Base-by-base conservation (phyloP, 176 grass and related monocot genomes). In the Aegilops sharonensis region DNA sequence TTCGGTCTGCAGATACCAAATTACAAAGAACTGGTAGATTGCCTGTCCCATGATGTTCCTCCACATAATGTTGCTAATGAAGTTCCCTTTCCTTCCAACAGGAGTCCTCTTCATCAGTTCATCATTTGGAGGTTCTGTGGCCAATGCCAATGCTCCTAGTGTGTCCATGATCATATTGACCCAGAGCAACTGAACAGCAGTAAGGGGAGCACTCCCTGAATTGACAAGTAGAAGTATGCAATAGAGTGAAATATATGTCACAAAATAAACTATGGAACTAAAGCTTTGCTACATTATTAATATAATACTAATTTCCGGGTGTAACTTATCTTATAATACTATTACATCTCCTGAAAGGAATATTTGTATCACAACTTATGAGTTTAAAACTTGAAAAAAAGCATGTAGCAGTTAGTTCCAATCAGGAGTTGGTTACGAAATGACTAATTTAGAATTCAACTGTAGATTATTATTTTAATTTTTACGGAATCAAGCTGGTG, bases 101-200 rank as follows among this genome's bases (percentile, higher is more conserved):
- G 97, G 97, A 62, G 90, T 42, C 74, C 86, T 90, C 60, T 98
- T 98, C 97, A 98, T 96, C 50, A 96, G 82, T 32, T 92, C 94
- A 80, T 92, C 81, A 17, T 98, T 95, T 61, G 97, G 97, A 36
- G 97, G 97, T 79, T 98, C 97, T 13, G 97, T 96, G 32, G 97
- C 97, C 90, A 98, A 83, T 78, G 97, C 97, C 69, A 98, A 80
- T 68, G 97, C 97, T 63, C 97, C 97, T 75, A 98, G 89, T 80
- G 97, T 98, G 81, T 98, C 97, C 97, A 98, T 98, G 84, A 98
- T 96, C 97, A 98, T 96, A 85, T 98, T 98, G 75, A 98, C 94
- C 97, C 97, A 98, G 43, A 98, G 97, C 81, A 98, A 80, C 81
- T 98, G 97, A 8, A 98, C 97, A 72, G 97, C 97, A 85, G 94